Evolutionary conservation across 106 monocot genomes (phyloP).

Genomic region (Gastrodia elata): DNA sequence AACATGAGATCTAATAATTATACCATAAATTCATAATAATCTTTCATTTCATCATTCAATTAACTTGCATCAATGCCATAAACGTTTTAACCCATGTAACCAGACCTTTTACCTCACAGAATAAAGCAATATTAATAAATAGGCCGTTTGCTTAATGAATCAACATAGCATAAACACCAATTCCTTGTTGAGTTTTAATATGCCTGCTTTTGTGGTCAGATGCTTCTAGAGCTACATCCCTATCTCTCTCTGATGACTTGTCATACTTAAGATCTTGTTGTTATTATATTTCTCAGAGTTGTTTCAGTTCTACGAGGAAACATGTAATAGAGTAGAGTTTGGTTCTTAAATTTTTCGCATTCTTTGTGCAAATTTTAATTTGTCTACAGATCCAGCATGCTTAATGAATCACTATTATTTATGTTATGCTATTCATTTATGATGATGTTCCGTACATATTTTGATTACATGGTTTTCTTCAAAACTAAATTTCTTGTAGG

Average conservation of each 20-base stretch:
- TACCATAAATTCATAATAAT: background rate
- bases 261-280: background rate
- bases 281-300: background rate
- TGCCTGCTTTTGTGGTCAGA: too few species aligned
- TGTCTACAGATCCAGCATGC: background rate
- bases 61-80: background rate
- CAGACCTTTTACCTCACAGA: background rate
- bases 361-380: background rate
- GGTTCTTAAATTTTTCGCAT: background rate
- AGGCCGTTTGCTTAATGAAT: background rate
- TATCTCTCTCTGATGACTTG: background rate
- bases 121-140: background rate
- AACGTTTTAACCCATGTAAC: background rate
- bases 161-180: background rate
- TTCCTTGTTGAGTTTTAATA: too few species aligned
- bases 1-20: background rate
- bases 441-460: background rate
- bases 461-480: background rate
- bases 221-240: background rate
- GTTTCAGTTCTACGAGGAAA: background rate
- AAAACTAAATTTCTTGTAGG: background rate
- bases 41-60: background rate
- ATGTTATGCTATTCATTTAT: background rate
- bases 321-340: background rate
- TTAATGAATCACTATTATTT: background rate